Percentiles rank a stretch among this genome's conserved stretches.
These are phyloP conservation scores for Beauveria varroae DNA, from an alignment of 2,329 filamentous ascomycete genomes.

Conservation along the genomic window DNA sequence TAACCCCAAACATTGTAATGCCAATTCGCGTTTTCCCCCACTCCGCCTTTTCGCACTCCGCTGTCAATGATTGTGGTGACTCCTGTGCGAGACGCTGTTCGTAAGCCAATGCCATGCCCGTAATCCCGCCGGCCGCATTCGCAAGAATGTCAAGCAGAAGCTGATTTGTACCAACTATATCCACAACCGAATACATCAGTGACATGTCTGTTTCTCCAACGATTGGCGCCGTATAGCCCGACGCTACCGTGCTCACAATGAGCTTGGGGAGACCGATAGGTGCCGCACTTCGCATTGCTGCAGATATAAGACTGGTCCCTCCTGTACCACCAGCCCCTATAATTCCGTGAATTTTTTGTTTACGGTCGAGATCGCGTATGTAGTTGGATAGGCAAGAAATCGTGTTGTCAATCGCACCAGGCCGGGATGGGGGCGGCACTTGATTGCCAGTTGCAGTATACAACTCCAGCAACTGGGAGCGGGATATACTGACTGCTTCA, in stretches of 20 bases:
- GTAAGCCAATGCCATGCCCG: too few species aligned
- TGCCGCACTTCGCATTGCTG: conserved; percentile 51
- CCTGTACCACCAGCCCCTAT: conserved; percentile 55
- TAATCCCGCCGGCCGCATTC: too few species aligned
- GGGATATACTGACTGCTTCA: too few species aligned
- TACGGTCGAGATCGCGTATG: conserved; percentile 31
- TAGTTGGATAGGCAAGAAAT: conserved; percentile 36
- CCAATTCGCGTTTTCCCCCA: too few species aligned
- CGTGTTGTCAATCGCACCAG: conserved; percentile 40
- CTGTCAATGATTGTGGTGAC: too few species aligned
- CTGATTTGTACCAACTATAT: conserved; percentile 58
- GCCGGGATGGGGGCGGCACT: too few species aligned
- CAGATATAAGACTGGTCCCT: conserved; percentile 52
- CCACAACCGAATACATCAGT: conserved; percentile 65
- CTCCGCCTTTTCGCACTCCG: too few species aligned
- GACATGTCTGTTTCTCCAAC: conserved; percentile 62
- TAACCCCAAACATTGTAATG: too few species aligned
- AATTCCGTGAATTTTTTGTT: conserved; percentile 42
- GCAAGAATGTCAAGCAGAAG: too few species aligned
- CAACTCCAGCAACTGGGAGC: too few species aligned
- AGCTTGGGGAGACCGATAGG: conserved; percentile 63
- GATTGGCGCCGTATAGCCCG: conserved; percentile 55
- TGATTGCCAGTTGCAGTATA: too few species aligned
- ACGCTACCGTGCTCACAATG: conserved; percentile 63
- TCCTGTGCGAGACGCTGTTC: too few species aligned